phyloP scores from a whole-genome alignment of 108 stramenopile species.

The Fistulifera pelliculosa region DNA sequence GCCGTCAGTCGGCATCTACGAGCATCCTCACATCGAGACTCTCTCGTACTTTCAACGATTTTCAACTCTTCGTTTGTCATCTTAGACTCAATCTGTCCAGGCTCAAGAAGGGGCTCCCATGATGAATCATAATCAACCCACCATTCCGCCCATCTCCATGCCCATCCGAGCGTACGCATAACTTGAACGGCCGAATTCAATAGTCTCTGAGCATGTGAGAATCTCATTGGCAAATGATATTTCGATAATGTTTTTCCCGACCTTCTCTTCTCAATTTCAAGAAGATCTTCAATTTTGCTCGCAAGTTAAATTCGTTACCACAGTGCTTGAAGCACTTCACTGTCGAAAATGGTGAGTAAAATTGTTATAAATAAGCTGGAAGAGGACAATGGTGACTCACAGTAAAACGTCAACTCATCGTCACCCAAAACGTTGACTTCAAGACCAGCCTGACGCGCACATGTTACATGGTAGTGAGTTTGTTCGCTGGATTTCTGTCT shows the following conservation, averaged over 20 bases:
- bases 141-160: slow-evolving; percentile 86
- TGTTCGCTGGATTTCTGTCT: slow-evolving; percentile 18
- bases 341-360: not conserved
- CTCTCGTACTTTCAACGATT: slow-evolving; percentile 54
- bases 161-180: slow-evolving; percentile 69
- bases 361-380: not conserved
- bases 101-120: slow-evolving; percentile 74
- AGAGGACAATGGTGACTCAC: slow-evolving; percentile 4
- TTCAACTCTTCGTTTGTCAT: slow-evolving; percentile 72
- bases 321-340: slow-evolving; percentile 65
- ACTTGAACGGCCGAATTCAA: slow-evolving; percentile 56
- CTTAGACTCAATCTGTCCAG: slow-evolving; percentile 49
- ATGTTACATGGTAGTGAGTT: slow-evolving; percentile 55
- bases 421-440: slow-evolving; percentile 38
- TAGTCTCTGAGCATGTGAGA: slow-evolving; percentile 47
- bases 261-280: slow-evolving; percentile 43
- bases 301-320: slow-evolving; percentile 44
- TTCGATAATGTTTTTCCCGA: slow-evolving; percentile 32
- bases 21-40: slow-evolving; percentile 62
- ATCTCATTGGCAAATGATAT: slow-evolving; percentile 38
- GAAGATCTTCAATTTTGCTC: slow-evolving; percentile 77
- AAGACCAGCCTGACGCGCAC: slow-evolving; percentile 76
- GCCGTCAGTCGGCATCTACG: slow-evolving; percentile 71
- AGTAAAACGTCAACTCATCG: slow-evolving; percentile 5
- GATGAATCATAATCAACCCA: slow-evolving; percentile 74